Conservation (phyloP, 768 basidiomycete genomes). For the Lyophyllum semitale region DNA sequence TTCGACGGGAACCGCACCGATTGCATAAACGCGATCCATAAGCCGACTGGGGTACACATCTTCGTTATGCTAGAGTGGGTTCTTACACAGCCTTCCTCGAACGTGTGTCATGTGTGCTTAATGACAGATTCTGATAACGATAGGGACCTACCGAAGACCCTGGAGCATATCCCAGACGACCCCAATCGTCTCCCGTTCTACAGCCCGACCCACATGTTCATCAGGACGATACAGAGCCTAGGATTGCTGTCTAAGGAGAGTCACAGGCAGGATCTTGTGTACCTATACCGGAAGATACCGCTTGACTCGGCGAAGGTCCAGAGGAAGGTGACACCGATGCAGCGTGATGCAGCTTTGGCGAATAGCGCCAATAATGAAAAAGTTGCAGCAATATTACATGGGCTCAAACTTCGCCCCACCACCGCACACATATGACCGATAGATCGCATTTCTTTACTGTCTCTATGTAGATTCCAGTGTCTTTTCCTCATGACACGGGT, state of each 20-base stretch:
- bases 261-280: constrained; percentile 10
- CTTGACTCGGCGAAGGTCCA: constrained; percentile 9
- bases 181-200: constrained; percentile 10
- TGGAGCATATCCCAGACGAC: not conserved
- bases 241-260: constrained; percentile 1
- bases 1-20: constrained; percentile 12
- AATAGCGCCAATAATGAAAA: constrained; percentile 5
- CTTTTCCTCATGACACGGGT: not conserved
- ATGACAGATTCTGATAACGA: constrained; percentile 1
- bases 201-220: constrained; percentile 8
- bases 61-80: constrained; percentile 12
- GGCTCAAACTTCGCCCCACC: not conserved
- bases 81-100: not conserved
- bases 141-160: constrained; percentile 7
- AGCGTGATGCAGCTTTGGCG: constrained; percentile 3
- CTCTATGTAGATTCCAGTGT: not conserved
- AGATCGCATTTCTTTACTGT: not conserved
- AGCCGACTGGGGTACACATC: constrained; percentile 8
- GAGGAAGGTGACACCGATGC: constrained; percentile 4
- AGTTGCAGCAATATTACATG: not conserved
- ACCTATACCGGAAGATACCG: constrained; percentile 3
- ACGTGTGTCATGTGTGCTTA: not conserved
- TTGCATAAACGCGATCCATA: constrained; percentile 9
- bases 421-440: not conserved
- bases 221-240: constrained; percentile 7